phyloP scores from a whole-genome alignment of 2,329 filamentous ascomycete genomes.

The Alternaria consortialis region DNA sequence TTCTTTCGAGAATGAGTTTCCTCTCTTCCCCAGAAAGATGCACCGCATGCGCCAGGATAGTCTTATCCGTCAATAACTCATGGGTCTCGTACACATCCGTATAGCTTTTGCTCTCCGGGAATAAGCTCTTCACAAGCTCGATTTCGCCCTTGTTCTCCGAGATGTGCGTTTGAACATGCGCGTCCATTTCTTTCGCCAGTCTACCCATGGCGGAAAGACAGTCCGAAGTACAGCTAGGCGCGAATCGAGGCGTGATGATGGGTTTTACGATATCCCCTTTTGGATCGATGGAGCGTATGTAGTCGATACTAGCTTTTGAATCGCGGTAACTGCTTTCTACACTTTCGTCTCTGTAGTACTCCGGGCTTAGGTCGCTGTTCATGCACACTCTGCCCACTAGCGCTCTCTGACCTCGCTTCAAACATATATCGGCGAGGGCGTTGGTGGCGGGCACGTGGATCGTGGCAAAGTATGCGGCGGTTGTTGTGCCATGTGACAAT shows the following conservation, averaged over 20 bases:
- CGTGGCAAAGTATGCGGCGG: constrained; percentile 93
- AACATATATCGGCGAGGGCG: constrained; percentile 83
- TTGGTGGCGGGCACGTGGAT: constrained; percentile 89
- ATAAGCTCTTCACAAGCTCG: constrained; percentile 75
- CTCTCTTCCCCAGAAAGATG: constrained; percentile 76
- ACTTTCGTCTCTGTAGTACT: constrained; percentile 80
- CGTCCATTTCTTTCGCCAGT: constrained; percentile 68
- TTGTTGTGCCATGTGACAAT: constrained; percentile 89
- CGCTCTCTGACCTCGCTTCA: constrained; percentile 82
- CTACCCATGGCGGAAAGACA: constrained; percentile 71
- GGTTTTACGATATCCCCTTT: constrained; percentile 71
- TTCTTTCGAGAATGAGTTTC: constrained; percentile 66
- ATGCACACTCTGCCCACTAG: constrained; percentile 96
- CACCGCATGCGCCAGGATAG: constrained; percentile 85
- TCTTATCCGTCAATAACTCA: constrained; percentile 74
- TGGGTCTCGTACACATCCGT: constrained; percentile 79
- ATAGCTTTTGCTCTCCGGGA: constrained; percentile 69
- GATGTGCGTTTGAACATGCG: constrained; percentile 88
- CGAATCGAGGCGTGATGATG: constrained; percentile 77
- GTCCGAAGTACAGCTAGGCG: constrained; percentile 62
- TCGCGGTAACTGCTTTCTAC: constrained; percentile 67
- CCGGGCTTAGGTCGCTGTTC: constrained; percentile 76
- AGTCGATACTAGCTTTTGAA: constrained; percentile 56
- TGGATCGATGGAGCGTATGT: constrained; percentile 75
- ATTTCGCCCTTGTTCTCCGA: constrained; percentile 83